Evolutionary conservation across 306 rosid genomes (phyloP).

Genomic region (Rubus parviflorus): DNA sequence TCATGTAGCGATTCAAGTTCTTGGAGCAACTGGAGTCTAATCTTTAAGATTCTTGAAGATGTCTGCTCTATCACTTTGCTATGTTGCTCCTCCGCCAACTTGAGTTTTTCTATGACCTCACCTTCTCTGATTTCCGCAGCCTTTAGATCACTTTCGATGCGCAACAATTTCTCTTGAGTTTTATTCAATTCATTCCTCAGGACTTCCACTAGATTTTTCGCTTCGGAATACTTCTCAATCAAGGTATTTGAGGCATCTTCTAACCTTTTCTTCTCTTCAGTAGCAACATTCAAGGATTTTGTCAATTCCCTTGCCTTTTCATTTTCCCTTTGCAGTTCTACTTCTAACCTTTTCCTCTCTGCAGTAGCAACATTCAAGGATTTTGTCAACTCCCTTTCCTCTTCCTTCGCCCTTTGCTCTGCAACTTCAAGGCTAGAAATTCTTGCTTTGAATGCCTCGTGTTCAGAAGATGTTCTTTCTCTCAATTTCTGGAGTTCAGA

Average conservation of each 20-base stretch:
- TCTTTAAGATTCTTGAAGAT: slow-evolving; percentile 43
- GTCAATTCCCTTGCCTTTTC: slow-evolving; percentile 60
- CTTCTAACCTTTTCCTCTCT: too few species aligned
- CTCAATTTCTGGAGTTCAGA: slow-evolving; percentile 30
- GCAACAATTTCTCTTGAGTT: slow-evolving; percentile 66
- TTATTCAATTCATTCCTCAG: slow-evolving; percentile 69
- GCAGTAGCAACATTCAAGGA: slow-evolving; percentile 10
- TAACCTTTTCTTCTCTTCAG: slow-evolving; percentile 64
- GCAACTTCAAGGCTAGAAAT: slow-evolving; percentile 54
- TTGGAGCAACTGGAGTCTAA: too few species aligned
- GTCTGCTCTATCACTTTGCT: slow-evolving; percentile 52
- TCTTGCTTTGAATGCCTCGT: slow-evolving; percentile 64
- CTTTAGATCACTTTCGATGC: slow-evolving; percentile 61
- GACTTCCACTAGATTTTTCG: slow-evolving; percentile 65
- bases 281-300: slow-evolving; percentile 48
- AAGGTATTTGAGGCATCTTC: slow-evolving; percentile 56
- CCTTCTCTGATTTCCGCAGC: slow-evolving; percentile 58
- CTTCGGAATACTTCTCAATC: slow-evolving; percentile 63
- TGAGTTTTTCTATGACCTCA: slow-evolving; percentile 59
- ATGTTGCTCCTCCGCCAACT: slow-evolving; percentile 63
- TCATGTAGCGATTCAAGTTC: slow-evolving; percentile 74
- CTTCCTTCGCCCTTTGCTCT: too few species aligned
- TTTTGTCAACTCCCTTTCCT: too few species aligned
- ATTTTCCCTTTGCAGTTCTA: slow-evolving; percentile 47
- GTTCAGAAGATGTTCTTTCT: slow-evolving; percentile 39